Conservation (phyloP, 2,329 filamentous ascomycete genomes). For the Simplicillium aogashimaense region DNA sequence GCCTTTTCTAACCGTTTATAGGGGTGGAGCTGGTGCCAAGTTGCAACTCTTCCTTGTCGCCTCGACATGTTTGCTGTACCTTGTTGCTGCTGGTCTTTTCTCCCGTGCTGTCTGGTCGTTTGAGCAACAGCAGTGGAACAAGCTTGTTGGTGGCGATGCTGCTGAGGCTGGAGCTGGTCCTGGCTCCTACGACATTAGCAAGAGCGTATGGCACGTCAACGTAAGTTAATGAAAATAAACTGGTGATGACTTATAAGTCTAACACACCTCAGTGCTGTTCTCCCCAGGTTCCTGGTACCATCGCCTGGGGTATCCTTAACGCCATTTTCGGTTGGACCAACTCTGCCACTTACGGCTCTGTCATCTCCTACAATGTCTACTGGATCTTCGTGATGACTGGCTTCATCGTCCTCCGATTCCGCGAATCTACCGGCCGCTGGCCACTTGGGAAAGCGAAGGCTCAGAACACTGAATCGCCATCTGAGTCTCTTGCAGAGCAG, state of each 20-base stretch:
- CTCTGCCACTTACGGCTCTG: constrained; percentile 77
- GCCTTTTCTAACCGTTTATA: constrained; percentile 10
- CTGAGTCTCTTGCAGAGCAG: constrained; percentile 8
- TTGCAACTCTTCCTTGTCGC: constrained; percentile 68
- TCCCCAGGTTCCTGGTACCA: constrained; percentile 59
- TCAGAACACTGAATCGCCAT: constrained; percentile 2
- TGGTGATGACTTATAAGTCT: neutral
- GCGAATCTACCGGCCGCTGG: constrained; percentile 46
- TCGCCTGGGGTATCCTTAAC: constrained; percentile 83
- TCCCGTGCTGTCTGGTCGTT: constrained; percentile 68
- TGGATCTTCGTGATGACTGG: constrained; percentile 69
- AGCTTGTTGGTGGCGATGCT: constrained; percentile 48
- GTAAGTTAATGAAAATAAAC: constrained; percentile 31
- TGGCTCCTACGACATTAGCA: constrained; percentile 69
- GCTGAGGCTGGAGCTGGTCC: constrained; percentile 45
- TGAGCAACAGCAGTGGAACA: constrained; percentile 60
- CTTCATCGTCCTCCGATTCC: constrained; percentile 56
- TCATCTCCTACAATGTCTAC: constrained; percentile 81
- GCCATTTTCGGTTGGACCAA: constrained; percentile 81
- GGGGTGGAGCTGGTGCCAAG: constrained; percentile 30
- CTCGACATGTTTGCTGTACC: constrained; percentile 75
- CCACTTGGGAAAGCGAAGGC: constrained; percentile 29
- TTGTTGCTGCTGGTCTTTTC: constrained; percentile 75
- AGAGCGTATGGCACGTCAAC: constrained; percentile 77
- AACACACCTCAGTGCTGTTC: constrained; percentile 59